Base-by-base conservation (phyloP, 2,329 filamentous ascomycete genomes). In the Chaetothyriales sp. region DNA sequence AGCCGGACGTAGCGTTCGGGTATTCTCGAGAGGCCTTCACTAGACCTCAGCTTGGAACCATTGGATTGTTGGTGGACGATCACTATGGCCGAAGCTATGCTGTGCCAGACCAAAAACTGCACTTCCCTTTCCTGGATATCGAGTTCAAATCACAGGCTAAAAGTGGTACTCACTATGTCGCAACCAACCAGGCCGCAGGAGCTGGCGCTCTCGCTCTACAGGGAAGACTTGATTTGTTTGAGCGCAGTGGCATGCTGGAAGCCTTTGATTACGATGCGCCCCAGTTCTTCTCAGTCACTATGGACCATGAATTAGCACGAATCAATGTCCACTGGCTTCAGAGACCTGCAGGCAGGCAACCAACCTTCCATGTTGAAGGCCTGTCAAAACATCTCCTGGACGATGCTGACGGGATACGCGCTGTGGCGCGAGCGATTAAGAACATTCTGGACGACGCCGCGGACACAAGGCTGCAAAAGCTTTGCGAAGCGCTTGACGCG, bases 101-200 rank as follows among this genome's bases (percentile, higher is more conserved):
- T 1, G 26, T 39, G 32, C 49, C 49, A 42, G 20, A 49, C 44
- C 43, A 51, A 43, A 7, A 44, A n/a, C 22, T 51, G 19, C 28
- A 7, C 1, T 49, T 51, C 43, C 49, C 49, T 42, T 51, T 51
- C 26, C 28, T 51, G 2, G 28, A 22, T 15, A 22, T 51, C 18
- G 44, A 49, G 49, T 49, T 51, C 45, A 51, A 49, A 19, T 50
- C 47, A 50, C 50, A 50, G 32, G 47, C 47, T 12, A 44, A 45
- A 18, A 44, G 18, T 22, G 50, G 46, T 12, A 45, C 50, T 39
- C 32, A 48, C 6, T 7, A 28, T 44, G 18, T 53, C 43, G 51
- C 51, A 26, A 51, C 51, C n/a, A 51, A 51, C 39, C 51, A 53
- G 47, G 51, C 36, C 28, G 51, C 51, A 12, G 44, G 39, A 25